phyloP scores from a whole-genome alignment of 768 basidiomycete species.

The Trametes elegans region DNA sequence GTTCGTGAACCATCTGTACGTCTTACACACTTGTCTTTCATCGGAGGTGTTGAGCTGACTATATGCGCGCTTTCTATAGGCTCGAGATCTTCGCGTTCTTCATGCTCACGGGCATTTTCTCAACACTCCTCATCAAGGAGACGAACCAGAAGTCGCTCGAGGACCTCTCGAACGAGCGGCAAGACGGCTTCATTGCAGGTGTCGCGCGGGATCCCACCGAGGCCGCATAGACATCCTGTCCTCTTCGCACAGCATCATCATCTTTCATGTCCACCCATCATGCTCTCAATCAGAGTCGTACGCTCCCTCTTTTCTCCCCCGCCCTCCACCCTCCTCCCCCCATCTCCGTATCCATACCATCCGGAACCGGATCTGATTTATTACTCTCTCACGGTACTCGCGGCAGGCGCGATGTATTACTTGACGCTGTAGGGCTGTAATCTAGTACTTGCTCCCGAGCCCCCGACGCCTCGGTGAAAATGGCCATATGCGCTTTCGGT shows the following conservation, averaged over 20 bases:
- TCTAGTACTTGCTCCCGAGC: no score
- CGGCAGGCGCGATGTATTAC: background rate
- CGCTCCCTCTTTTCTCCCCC: no score
- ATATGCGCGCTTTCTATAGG: slow-evolving; percentile 31
- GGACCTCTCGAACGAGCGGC: slow-evolving; percentile 71
- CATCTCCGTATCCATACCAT: no score
- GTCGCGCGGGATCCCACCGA: background rate
- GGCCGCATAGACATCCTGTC: background rate
- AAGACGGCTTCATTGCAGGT: slow-evolving; percentile 53
- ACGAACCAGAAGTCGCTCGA: slow-evolving; percentile 68
- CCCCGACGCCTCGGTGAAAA: no score
- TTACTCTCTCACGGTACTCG: background rate
- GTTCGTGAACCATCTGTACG: slow-evolving; percentile 71
- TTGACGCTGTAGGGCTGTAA: background rate
- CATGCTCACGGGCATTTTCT: slow-evolving; percentile 83
- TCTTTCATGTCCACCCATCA: background rate
- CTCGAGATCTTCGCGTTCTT: slow-evolving; percentile 82
- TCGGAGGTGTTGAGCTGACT: background rate
- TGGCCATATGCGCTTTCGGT: no score
- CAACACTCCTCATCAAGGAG: slow-evolving; percentile 78
- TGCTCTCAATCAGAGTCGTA: background rate
- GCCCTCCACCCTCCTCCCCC: no score
- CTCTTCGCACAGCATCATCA: no score
- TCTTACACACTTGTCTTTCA: slow-evolving; percentile 3
- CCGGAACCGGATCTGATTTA: background rate